Base-by-base conservation (phyloP, 139 green algal genomes). In the Chlorokybus atmophyticus region DNA sequence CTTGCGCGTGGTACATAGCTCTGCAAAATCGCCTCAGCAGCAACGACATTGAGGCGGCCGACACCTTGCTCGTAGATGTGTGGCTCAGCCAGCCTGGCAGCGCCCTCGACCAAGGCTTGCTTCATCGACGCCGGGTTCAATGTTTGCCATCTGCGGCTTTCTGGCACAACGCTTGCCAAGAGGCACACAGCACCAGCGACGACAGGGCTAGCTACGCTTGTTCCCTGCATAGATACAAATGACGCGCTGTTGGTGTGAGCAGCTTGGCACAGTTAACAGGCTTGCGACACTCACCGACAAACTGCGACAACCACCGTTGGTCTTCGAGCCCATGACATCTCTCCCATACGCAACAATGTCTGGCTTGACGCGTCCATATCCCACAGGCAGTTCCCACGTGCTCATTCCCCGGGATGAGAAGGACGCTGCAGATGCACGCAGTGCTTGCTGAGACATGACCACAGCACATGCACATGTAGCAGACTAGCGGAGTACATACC, bases 51-150 rank as follows among this genome's bases (percentile, higher is more conserved):
- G 10, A 77, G 21, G 1, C 49, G 29, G 21, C 66, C 67, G 25
- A 38, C 23, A 2, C 55, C 68, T 57, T 88, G 77, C 65, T 95
- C 88, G 44, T 85, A 93, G 40, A 93, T 83, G 70, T 83, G 82
- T 6, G 84, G 72, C 4, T 70, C 64, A 0, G 64, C 50, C 41
- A 97, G 74, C 31, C 60, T 55, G 21, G 59, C 50, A 1, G 89
- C 88, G 25, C 91, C 87, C 62, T 98, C 87, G 49, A 98, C 76
- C 51, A 99, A 75, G 17, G 85, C 87, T 73, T 99, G 92, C 77
- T 99, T 99, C 89, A 99, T 97, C 57, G 69, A 82, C 1, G 84
- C 92, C 0, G 92, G 92, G 79, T 98, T 99, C n/a, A 99, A 75
- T 19, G 94, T 55, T 4, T 67, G 57, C 77, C 78, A 89, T 40